These are phyloP conservation scores for Dothideomycetes sp. DNA, from an alignment of 2,329 filamentous ascomycete genomes.

Conservation along the genomic window DNA sequence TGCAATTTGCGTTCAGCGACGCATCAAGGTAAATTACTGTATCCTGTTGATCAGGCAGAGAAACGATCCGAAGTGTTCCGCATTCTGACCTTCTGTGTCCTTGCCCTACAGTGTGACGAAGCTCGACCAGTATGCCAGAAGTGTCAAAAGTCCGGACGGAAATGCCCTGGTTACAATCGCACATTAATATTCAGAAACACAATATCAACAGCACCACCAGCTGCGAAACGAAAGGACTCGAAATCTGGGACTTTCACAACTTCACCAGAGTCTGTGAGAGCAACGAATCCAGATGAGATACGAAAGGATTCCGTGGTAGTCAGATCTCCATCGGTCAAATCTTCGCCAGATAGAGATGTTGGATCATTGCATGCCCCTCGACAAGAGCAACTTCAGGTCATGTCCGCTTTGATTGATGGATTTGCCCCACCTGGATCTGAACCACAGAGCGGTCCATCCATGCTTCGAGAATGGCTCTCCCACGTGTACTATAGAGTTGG, in stretches of 20 bases:
- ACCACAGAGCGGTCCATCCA: conserved; percentile 1
- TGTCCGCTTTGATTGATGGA: conserved; percentile 8
- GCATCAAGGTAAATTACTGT: conserved; percentile 12
- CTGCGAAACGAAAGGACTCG: not conserved
- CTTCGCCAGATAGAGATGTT: conserved; percentile 2
- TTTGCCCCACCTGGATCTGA: conserved; percentile 5
- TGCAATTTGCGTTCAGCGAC: conserved; percentile 5
- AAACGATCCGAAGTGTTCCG: not conserved
- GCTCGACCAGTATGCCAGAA: conserved; percentile 6
- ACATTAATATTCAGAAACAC: conserved; percentile 4
- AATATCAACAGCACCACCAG: not conserved
- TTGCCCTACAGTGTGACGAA: conserved; percentile 10
- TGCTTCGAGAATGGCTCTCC: conserved; percentile 7
- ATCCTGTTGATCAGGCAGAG: not conserved
- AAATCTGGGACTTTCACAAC: too few species aligned
- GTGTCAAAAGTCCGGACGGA: conserved; percentile 8
- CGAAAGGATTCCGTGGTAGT: conserved; percentile 2
- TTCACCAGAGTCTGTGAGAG: not conserved
- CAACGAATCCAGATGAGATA: not conserved
- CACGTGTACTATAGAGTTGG: conserved; percentile 7
- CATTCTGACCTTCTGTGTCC: not conserved
- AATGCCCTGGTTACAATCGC: conserved; percentile 7
- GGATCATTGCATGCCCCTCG: conserved; percentile 2
- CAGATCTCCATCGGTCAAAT: too few species aligned
- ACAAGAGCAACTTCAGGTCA: conserved; percentile 3